Conservation (phyloP, 2,329 filamentous ascomycete species). For the Mariannaea sp. region DNA sequence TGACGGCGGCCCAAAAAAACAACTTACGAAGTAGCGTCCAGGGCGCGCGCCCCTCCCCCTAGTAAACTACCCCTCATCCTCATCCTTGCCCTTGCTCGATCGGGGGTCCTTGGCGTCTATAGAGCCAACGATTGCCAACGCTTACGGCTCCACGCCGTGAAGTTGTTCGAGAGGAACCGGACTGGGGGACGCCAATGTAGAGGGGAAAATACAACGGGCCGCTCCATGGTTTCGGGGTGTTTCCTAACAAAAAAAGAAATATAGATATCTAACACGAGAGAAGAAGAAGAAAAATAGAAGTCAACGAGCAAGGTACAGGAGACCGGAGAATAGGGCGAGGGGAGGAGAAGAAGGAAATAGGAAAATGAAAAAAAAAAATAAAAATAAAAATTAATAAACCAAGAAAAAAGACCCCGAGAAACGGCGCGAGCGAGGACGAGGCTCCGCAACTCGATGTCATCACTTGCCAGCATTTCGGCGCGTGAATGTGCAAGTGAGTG, state of each 20-base stretch:
- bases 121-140: not conserved
- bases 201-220: constrained; percentile 15
- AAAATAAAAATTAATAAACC: too few species aligned
- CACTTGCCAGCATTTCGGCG: not conserved
- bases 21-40: too few species aligned
- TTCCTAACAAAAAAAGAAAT: not conserved
- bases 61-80: too few species aligned
- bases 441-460: constrained; percentile 8
- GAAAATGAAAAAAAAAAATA: not conserved
- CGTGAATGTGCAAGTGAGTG: not conserved
- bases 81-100: not conserved
- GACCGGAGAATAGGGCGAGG: too few species aligned
- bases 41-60: too few species aligned
- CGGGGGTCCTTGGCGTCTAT: constrained; percentile 7
- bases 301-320: too few species aligned
- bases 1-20: not conserved
- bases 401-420: too few species aligned
- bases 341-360: too few species aligned
- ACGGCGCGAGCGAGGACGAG: not conserved
- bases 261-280: not conserved
- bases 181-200: constrained; percentile 12
- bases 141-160: not conserved
- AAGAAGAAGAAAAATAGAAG: too few species aligned
- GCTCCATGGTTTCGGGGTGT: constrained; percentile 14
- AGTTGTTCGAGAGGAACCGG: not conserved